phyloP scores from a whole-genome alignment of 345 rosid species.

The Gossypium arboreum region DNA sequence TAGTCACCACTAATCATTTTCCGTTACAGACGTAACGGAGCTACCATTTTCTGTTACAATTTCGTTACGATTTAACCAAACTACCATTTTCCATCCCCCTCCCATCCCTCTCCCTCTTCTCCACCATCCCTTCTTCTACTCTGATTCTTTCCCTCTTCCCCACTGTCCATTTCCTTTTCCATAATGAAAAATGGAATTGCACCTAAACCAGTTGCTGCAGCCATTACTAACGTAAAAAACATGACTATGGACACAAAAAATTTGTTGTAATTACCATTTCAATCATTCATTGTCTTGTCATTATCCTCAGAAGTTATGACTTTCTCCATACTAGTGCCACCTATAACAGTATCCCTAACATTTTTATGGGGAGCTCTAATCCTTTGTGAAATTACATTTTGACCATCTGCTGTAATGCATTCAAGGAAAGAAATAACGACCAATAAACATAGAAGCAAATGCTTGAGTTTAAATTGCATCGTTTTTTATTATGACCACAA shows the following conservation, averaged over 20 bases:
- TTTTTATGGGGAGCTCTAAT: no score
- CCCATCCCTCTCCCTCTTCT: no score
- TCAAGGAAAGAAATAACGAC: neutral
- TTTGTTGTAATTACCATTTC: constrained; percentile 44
- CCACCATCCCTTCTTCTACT: no score
- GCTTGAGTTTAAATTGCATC: constrained; percentile 30
- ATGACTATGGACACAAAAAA: constrained; percentile 91
- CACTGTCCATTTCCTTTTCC: constrained; percentile 23
- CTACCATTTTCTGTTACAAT: no score
- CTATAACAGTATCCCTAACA: constrained; percentile 34
- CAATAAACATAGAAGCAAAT: constrained; percentile 23
- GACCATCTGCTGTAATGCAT: no score
- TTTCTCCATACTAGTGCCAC: constrained; percentile 63
- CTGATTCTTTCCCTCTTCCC: no score
- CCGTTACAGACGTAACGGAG: accelerated
- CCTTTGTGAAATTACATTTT: no score
- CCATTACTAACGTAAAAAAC: constrained; percentile 96
- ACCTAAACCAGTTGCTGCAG: constrained; percentile 95
- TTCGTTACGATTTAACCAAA: no score
- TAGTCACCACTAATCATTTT: no score
- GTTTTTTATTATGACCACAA: neutral
- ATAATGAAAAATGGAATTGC: constrained; percentile 97
- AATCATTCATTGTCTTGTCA: constrained; percentile 38
- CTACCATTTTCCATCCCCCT: no score
- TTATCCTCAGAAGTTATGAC: constrained; percentile 33